Base-by-base conservation (phyloP, 139 green algal genomes). In the Diplosphaera chodatii region DNA sequence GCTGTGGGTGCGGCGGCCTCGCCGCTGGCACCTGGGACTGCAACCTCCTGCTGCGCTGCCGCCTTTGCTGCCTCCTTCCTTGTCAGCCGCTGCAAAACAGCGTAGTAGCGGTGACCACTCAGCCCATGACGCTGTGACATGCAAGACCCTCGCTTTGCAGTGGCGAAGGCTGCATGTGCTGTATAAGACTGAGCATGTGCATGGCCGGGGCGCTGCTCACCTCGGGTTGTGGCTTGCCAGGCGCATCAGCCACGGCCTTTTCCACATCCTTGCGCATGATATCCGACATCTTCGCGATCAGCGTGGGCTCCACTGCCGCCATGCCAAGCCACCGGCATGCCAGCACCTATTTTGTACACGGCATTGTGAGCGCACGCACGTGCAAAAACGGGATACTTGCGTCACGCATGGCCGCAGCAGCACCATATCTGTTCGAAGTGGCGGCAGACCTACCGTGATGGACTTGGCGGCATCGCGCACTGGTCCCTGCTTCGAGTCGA, bases 271-370 rank as follows among this genome's bases (percentile, higher is more conserved):
- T 91, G 22, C 90, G 89, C 88, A 95, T 96, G 1, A 84, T 87
- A 32, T 96, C 93, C 1, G 86, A 77, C 85, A 98, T 92, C 69
- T 93, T 91, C 13, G 93, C 86, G 55, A 94, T 84, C 63, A 98
- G 74, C 22, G 86, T 70, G 5, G 74, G 73, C n/a, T 86, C 73
- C 31, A 98, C 84, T 4, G 81, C 69, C 32, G 86, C 83, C 10
- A 80, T 41, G 3, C 94, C 92, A 67, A 96, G 73, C 84, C 89
- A 97, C 16, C 85, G 74, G 1, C 77, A 77, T 33, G 97, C 75
- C 87, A 96, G 90, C 73, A 89, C 81, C 84, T 90, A 64, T 1
- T 21, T 59, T 64, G 18, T 22, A 28, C 55, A 4, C n/a, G n/a
- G n/a, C n/a, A 8, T 63, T n/a, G 15, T 28, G 22, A 63, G 8